Evolutionary conservation across 345 rosid genomes (phyloP), one percentile per base, ranked within the genome.

Genomic region (Nasturtium officinale): DNA sequence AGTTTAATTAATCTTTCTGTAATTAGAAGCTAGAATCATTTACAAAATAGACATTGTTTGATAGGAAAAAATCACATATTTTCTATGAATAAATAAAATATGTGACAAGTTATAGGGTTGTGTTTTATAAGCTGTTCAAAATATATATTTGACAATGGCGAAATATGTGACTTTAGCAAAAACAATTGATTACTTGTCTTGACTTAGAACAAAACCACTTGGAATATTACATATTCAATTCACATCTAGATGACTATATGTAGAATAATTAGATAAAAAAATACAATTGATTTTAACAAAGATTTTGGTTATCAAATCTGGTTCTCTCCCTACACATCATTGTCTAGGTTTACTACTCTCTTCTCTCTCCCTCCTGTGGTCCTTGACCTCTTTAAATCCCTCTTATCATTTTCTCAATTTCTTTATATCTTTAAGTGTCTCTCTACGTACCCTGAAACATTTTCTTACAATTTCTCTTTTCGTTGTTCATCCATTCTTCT

Each of bases 331-430:
- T 37, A 52, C 10, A 59, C 78, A 75, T 75, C 79, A 69, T 68
- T 75, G 73, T 66, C 78, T 75, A 75, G 47, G 68, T 67, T 66
- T 59, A 40, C 58, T 73, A 16, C 58, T 48, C 65, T 77, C 30
- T 75, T 20, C 57, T 68, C 42, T 65, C 40, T 54, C 37, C 23
- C 48, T 33, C 32, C 2, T 58, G 89, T 85, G 90, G 89, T 84
- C 92, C 90, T 83, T 58, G 32, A 45, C 74, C 84, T 81, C 91
- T 86, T 85, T 90, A 86, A 90, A 73, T 72, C 80, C 64, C 88
- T 80, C 85, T 82, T 45, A 78, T 75, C 86, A 70, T 79, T 79
- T 80, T 78, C 87, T 76, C 63, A 68, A 38, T 43, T 76, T 78
- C 82, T 83, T 83, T 81, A 76, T 79, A 80, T 74, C 78, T 59